phyloP scores from a whole-genome alignment of 2,329 filamentous ascomycete genomes.

The Monilinia vaccinii-corymbosi region DNA sequence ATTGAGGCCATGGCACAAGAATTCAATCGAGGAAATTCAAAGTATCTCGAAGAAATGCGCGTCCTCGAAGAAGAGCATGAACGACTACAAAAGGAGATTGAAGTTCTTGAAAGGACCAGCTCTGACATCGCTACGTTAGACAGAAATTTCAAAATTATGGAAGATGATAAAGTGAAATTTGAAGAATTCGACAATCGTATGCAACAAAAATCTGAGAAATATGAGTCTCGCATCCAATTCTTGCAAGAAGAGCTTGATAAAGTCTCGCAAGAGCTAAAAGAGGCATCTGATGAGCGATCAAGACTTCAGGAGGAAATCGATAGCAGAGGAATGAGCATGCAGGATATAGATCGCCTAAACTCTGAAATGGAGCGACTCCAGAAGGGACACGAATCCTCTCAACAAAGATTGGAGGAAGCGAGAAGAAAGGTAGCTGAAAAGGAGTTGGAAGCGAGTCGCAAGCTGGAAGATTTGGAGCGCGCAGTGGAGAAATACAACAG shows the following conservation, averaged over 20 bases:
- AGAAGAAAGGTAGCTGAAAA: conserved; percentile 77
- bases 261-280: conserved; percentile 61
- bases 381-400: conserved; percentile 71
- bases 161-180: conserved; percentile 91
- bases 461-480: conserved; percentile 86
- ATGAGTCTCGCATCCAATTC: conserved; percentile 69
- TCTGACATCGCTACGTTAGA: conserved; percentile 78
- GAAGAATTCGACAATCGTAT: conserved; percentile 88
- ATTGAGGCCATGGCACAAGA: conserved; percentile 78
- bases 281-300: conserved; percentile 73
- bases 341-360: conserved; percentile 99
- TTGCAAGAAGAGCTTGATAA: conserved; percentile 83
- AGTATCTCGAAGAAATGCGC: conserved; percentile 75
- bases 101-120: conserved; percentile 78
- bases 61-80: conserved; percentile 81
- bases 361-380: conserved; percentile 90
- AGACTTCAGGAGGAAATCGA: conserved; percentile 80
- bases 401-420: conserved; percentile 69
- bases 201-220: conserved; percentile 78
- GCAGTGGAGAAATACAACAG: conserved; percentile 89
- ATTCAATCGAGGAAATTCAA: conserved; percentile 77
- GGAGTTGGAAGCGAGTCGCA: conserved; percentile 76
- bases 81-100: conserved; percentile 73
- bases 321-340: conserved; percentile 87
- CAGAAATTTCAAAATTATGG: conserved; percentile 84